Percentiles rank a stretch among this genome's conserved stretches.
These are phyloP conservation scores for Cordyceps sp. DNA, from an alignment of 2,329 filamentous ascomycete species.

Conservation along the genomic window DNA sequence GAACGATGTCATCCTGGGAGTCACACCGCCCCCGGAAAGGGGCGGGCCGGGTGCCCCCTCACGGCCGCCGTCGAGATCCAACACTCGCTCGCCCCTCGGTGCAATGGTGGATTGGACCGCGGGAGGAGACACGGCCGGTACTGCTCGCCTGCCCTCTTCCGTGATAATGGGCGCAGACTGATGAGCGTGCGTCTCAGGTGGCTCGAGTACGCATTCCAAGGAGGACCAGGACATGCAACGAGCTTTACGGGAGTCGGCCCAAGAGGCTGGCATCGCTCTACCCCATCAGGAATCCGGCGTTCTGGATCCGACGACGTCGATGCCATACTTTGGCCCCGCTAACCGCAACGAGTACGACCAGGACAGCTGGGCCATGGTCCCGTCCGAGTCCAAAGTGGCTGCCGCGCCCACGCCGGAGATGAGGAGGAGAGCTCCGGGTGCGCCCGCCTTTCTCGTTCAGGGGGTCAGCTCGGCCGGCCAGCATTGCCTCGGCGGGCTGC, in stretches of 20 bases:
- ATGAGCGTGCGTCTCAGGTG: slow-evolving; percentile 11
- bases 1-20: slow-evolving; percentile 23
- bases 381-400: slow-evolving; percentile 11
- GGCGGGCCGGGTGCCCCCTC: slow-evolving; percentile 33
- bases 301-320: slow-evolving; percentile 18
- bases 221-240: slow-evolving; percentile 40
- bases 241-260: slow-evolving; percentile 38
- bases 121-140: slow-evolving; percentile 24
- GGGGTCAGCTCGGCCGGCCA: slow-evolving; percentile 14
- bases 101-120: slow-evolving; percentile 29
- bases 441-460: slow-evolving; percentile 34
- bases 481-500: slow-evolving; percentile 32
- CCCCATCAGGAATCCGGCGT: slow-evolving; percentile 34
- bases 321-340: slow-evolving; percentile 42
- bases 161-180: background rate
- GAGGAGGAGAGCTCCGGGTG: slow-evolving; percentile 21
- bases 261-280: slow-evolving; percentile 28
- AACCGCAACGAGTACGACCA: slow-evolving; percentile 37
- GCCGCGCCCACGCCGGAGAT: slow-evolving; percentile 17
- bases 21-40: slow-evolving; percentile 21
- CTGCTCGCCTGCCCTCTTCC: slow-evolving; percentile 2
- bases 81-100: slow-evolving; percentile 38
- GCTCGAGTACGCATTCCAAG: slow-evolving; percentile 19
- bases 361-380: slow-evolving; percentile 43
- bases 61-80: slow-evolving; percentile 44